Conservation (phyloP, 1,139 yeast genomes). For the Geotrichum candidum region DNA sequence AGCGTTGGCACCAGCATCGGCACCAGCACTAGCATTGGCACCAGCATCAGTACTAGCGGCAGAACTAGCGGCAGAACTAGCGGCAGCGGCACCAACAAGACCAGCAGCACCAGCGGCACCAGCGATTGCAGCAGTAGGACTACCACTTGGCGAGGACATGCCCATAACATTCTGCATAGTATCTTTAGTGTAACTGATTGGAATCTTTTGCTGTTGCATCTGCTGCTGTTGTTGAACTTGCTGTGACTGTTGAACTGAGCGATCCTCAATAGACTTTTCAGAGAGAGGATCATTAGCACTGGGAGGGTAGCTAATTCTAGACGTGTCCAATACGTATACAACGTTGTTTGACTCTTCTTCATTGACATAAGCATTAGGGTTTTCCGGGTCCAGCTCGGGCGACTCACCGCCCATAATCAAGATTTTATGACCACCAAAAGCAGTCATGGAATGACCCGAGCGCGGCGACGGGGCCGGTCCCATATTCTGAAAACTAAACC, state of each 20-base stretch:
- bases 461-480: constrained; percentile 72
- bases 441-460: constrained; percentile 87
- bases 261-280: background rate
- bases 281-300: too few relatives aligned
- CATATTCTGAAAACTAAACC: constrained; percentile 60
- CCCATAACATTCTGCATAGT: background rate
- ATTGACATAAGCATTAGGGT: constrained; percentile 11
- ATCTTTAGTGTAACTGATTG: background rate
- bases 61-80: background rate
- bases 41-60: background rate
- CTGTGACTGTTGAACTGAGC: background rate
- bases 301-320: too few relatives aligned
- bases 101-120: too few relatives aligned
- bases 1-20: background rate
- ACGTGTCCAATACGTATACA: too few relatives aligned
- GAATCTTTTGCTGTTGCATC: background rate
- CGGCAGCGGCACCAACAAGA: background rate
- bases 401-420: constrained; percentile 87
- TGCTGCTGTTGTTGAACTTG: background rate
- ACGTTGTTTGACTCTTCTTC: too few relatives aligned
- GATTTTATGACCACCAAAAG: constrained; percentile 60
- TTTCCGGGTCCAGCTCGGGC: constrained; percentile 27
- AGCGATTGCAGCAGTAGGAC: too few relatives aligned
- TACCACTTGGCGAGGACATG: background rate
- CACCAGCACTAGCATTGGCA: background rate